These are phyloP conservation scores for Spatholobus suberectus DNA, from an alignment of 306 rosid genomes.

Conservation along the genomic window DNA sequence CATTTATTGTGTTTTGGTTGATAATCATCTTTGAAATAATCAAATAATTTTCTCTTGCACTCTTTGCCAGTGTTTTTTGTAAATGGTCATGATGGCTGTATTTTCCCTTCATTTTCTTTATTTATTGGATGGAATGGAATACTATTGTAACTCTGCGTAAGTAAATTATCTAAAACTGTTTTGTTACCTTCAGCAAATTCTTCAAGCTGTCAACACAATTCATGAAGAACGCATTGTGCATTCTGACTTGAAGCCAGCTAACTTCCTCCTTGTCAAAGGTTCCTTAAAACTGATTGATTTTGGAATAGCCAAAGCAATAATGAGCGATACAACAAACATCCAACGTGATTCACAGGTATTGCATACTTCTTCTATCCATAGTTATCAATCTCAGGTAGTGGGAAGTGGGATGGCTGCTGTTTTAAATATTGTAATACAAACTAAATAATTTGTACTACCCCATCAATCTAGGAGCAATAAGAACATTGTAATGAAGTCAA, in stretches of 20 bases:
- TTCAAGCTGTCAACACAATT: constrained; percentile 89
- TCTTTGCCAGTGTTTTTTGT: neutral
- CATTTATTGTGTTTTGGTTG: neutral
- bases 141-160: neutral
- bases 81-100: neutral
- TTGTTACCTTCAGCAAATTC: constrained; percentile 78
- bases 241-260: constrained; percentile 97
- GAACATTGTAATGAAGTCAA: neutral
- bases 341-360: constrained; percentile 94
- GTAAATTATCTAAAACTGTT: constrained; percentile 36
- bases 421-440: neutral
- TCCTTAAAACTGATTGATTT: constrained; percentile 93
- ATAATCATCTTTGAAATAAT: neutral
- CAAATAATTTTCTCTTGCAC: neutral
- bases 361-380: constrained; percentile 30
- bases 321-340: constrained; percentile 95
- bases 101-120: neutral
- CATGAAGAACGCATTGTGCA: constrained; percentile 96
- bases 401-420: neutral
- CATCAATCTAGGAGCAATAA: neutral
- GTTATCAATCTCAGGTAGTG: neutral
- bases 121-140: neutral
- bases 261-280: constrained; percentile 95
- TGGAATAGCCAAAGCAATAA: constrained; percentile 96
- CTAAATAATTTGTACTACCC: neutral